Evolutionary conservation across 805 yeast species (phyloP), one percentile per base, ranked within the genome.

Genomic region (Metschnikowia arizonensis): DNA sequence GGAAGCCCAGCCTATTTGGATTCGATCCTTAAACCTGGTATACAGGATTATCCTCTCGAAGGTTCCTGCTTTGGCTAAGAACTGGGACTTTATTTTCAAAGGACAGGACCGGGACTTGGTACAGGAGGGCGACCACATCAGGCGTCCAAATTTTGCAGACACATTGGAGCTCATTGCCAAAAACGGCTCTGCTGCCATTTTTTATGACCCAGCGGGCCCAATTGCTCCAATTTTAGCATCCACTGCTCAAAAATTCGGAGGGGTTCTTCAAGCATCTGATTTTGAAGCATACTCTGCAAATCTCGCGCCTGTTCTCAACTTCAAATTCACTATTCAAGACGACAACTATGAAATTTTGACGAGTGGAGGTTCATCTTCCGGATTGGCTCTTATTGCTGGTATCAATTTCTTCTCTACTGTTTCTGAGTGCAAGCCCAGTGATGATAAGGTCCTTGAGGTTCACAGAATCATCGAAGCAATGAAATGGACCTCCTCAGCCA

Each of bases 401-500:
- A 66, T 91, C 38, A 78, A 80, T 38, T 77, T 88, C 25, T 71
- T 85, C 66, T 33, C 49, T 23, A 39, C 52, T 4, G 18, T 53
- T 19, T 28, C 41, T 10, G 33, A 40, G 7, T 75, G 80, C 49
- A 63, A 62, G 24, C 49, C 65, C 3, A 10, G 26, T 1, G 32
- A 37, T 9, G 30, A 33, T 18, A 15, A 18, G n/a, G 40, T 26
- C 10, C 44, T 76, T 10, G 73, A 77, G 11, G 69, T 81, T 2
- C 97, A 87, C 57, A 72, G 86, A 45, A 59, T 88, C 6, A 68
- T 88, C 9, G 99, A 91, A 64, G 68, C 85, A 2, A 88, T 91
- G 95, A 91, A 91, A 64, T 91, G 97, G 96, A 77, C 88, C 78
- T 87, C 90, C 0, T 76, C 91, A 10, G 91, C 84, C 0, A 74